These are phyloP conservation scores for Scheffersomyces segobiensis DNA, from an alignment of 1,139 yeast genomes.

Conservation along the genomic window DNA sequence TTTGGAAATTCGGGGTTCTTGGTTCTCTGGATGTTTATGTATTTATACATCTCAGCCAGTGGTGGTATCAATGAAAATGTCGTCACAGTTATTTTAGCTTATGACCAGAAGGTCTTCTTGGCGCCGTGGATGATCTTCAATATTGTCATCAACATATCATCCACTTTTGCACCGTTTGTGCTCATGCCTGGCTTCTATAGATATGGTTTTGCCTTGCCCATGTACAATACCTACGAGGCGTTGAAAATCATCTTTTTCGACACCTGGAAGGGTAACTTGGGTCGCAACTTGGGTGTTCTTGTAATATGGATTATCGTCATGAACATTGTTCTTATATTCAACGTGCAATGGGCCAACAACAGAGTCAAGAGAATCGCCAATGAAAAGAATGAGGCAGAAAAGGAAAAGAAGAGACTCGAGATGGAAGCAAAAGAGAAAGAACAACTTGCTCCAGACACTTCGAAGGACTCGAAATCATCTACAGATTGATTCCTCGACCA, in stretches of 20 bases:
- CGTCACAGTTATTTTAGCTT: slow-evolving; percentile 44
- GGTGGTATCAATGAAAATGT: slow-evolving; percentile 67
- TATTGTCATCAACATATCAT: slow-evolving; percentile 60
- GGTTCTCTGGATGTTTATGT: slow-evolving; percentile 64
- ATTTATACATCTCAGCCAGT: slow-evolving; percentile 58
- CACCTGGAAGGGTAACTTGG: slow-evolving; percentile 56
- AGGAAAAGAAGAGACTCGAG: slow-evolving; percentile 1
- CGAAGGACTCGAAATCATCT: not conserved
- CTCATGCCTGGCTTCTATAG: slow-evolving; percentile 54
- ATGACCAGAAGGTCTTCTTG: slow-evolving; percentile 45
- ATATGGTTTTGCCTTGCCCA: slow-evolving; percentile 67
- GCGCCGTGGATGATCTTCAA: slow-evolving; percentile 66
- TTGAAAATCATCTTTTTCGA: slow-evolving; percentile 58
- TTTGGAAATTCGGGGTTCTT: slow-evolving; percentile 65
- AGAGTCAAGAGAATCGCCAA: slow-evolving; percentile 6
- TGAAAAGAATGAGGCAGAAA: slow-evolving; percentile 5
- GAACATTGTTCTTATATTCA: slow-evolving; percentile 20
- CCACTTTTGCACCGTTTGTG: slow-evolving; percentile 61
- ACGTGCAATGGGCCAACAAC: slow-evolving; percentile 5
- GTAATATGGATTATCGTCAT: slow-evolving; percentile 59
- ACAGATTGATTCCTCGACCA: not conserved
- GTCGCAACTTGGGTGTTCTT: slow-evolving; percentile 58
- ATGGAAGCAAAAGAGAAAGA: not conserved
- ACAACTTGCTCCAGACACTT: not conserved
- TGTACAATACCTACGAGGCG: slow-evolving; percentile 58